Evolutionary conservation across 2,329 filamentous ascomycete genomes (phyloP).

Genomic region (Periglandula ipomoeae): DNA sequence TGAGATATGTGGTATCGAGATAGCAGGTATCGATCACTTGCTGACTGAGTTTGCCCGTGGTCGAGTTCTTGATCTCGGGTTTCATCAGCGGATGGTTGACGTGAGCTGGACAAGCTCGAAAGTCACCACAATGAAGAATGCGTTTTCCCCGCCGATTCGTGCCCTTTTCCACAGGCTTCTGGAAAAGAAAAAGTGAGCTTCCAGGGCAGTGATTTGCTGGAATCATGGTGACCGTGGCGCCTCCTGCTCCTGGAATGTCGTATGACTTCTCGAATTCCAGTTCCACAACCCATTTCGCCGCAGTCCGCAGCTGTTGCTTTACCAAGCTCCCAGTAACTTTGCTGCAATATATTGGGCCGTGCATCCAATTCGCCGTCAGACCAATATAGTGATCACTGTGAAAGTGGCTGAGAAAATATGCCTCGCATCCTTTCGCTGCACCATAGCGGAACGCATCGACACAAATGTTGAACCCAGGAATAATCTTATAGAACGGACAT

Average conservation of each 20-base stretch:
- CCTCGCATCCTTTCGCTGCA: conserved; percentile 81
- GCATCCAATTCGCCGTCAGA: conserved; percentile 76
- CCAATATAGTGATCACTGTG: conserved; percentile 97
- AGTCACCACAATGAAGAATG: conserved; percentile 92
- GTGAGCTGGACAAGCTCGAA: conserved; percentile 80
- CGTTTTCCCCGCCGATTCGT: conserved; percentile 56
- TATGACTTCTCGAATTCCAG: conserved; percentile 75
- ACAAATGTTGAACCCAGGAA: conserved; percentile 84
- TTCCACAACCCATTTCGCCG: conserved; percentile 74
- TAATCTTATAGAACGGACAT: conserved; percentile 97
- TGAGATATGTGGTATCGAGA: conserved; percentile 93
- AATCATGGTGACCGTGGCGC: conserved; percentile 87
- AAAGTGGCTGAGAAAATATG: conserved; percentile 96
- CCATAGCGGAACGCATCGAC: conserved; percentile 96
- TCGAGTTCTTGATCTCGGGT: conserved; percentile 61
- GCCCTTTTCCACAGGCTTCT: conserved; percentile 61
- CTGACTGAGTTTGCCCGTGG: conserved; percentile 62
- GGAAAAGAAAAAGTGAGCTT: conserved; percentile 86
- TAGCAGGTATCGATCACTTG: conserved; percentile 95
- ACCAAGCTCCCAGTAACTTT: conserved; percentile 86
- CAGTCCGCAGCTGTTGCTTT: conserved; percentile 74
- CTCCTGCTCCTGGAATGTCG: conserved; percentile 66
- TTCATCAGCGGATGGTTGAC: conserved; percentile 72
- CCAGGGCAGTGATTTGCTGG: conserved; percentile 95
- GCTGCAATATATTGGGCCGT: conserved; percentile 96